Conservation (phyloP, 176 grass and related monocot species). For the Lolium rigidum region DNA sequence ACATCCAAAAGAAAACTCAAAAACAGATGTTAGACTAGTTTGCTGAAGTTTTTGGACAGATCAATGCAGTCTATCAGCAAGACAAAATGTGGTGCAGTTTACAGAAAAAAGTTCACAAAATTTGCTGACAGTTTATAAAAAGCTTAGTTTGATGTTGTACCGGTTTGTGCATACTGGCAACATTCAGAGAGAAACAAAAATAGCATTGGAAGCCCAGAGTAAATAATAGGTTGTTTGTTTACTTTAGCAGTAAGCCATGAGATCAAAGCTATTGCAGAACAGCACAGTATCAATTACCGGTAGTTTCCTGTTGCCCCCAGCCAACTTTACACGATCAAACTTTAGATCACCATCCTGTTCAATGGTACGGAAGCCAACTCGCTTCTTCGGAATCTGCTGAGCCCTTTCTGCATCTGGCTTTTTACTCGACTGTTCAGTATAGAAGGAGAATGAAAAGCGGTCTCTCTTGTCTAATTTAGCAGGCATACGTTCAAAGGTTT, state of each 20-base stretch:
- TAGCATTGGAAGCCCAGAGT: background rate
- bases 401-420: slow-evolving; percentile 40
- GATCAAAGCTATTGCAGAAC: slow-evolving; percentile 38
- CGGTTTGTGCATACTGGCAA: background rate
- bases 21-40: slow-evolving; percentile 2
- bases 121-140: slow-evolving; percentile 22
- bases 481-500: slow-evolving; percentile 64
- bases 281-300: slow-evolving; percentile 54
- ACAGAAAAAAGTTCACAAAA: background rate
- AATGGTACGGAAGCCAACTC: slow-evolving; percentile 36
- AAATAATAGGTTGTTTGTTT: slow-evolving; percentile 3
- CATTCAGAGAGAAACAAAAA: slow-evolving; percentile 17
- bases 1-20: slow-evolving; percentile 8
- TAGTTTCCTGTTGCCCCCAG: slow-evolving; percentile 62
- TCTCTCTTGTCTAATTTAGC: slow-evolving; percentile 85
- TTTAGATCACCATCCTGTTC: slow-evolving; percentile 61
- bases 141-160: background rate
- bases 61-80: slow-evolving; percentile 10
- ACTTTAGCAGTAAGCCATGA: slow-evolving; percentile 29
- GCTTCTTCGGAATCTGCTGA: slow-evolving; percentile 52
- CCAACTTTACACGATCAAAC: slow-evolving; percentile 75
- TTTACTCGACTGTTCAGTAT: slow-evolving; percentile 64
- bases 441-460: slow-evolving; percentile 77
- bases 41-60: background rate
- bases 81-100: background rate